phyloP scores from a whole-genome alignment of 1,284 basidiomycete species.

The Abortiporus biennis region DNA sequence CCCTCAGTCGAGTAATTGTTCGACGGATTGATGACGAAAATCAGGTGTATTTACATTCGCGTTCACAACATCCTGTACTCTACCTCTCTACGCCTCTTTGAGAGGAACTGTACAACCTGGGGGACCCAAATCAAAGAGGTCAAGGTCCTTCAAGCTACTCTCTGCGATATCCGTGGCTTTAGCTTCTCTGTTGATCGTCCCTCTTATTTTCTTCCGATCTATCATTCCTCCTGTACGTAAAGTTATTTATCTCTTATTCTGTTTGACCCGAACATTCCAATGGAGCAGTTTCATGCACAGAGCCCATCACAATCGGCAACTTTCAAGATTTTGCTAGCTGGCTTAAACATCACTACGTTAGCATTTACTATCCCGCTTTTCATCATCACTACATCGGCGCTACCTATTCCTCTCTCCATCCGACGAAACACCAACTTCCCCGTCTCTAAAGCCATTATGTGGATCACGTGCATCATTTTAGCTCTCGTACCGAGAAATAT shows the following conservation, averaged over 20 bases:
- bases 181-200: constrained; percentile 46
- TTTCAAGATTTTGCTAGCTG: constrained; percentile 32
- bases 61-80: constrained; percentile 56
- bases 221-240: constrained; percentile 36
- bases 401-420: constrained; percentile 38
- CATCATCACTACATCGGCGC: constrained; percentile 45
- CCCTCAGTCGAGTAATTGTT: no score
- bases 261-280: no score
- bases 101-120: constrained; percentile 33
- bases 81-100: constrained; percentile 58
- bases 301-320: constrained; percentile 12
- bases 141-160: constrained; percentile 52
- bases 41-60: constrained; percentile 52
- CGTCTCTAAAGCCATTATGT: constrained; percentile 38
- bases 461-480: constrained; percentile 35
- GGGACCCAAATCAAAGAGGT: constrained; percentile 38
- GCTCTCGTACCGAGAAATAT: constrained; percentile 33
- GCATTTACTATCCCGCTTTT: constrained; percentile 55
- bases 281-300: constrained; percentile 15
- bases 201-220: constrained; percentile 48
- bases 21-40: not conserved
- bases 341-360: constrained; percentile 48
- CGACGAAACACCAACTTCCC: constrained; percentile 37
- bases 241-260: no score
- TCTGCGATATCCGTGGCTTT: constrained; percentile 44